Percentiles rank a stretch among this genome's conserved stretches.
Evolutionary conservation across 1,284 basidiomycete genomes (phyloP).

Genomic region (Leccinum pseudoinsigne): DNA sequence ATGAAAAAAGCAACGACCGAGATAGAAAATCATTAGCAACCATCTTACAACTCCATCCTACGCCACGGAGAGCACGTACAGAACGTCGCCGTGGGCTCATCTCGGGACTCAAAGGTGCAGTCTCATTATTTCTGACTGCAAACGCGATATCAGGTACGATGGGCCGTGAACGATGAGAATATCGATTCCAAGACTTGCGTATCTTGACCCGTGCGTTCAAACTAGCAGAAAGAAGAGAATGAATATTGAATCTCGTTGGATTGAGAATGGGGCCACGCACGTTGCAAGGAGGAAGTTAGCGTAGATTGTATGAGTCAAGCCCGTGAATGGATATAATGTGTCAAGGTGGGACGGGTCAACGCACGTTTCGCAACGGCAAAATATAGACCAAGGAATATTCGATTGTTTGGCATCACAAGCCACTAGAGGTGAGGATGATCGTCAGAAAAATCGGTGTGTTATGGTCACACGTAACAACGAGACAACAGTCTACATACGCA

Average conservation of each 20-base stretch:
- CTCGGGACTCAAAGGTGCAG: neutral
- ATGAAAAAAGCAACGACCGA: neutral
- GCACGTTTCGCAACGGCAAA: conserved; percentile 49
- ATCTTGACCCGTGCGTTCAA: conserved; percentile 21
- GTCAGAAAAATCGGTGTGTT: neutral
- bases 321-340: neutral
- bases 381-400: conserved; percentile 46
- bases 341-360: conserved; percentile 3
- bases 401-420: conserved; percentile 40
- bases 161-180: neutral
- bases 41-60: neutral
- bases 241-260: neutral
- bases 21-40: neutral
- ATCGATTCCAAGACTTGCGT: neutral
- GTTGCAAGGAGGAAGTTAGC: conserved; percentile 30
- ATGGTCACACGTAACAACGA: neutral
- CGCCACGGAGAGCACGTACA: conserved; percentile 7
- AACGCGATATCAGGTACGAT: conserved; percentile 1
- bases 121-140: neutral
- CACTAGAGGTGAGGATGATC: conserved; percentile 34
- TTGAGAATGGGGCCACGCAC: conserved; percentile 13
- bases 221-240: conserved; percentile 8
- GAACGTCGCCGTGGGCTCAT: neutral
- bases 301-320: conserved; percentile 16
- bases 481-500: conserved; percentile 36